Evolutionary conservation across 441 rosid genomes (phyloP).

Genomic region (Theobroma grandiflorum): DNA sequence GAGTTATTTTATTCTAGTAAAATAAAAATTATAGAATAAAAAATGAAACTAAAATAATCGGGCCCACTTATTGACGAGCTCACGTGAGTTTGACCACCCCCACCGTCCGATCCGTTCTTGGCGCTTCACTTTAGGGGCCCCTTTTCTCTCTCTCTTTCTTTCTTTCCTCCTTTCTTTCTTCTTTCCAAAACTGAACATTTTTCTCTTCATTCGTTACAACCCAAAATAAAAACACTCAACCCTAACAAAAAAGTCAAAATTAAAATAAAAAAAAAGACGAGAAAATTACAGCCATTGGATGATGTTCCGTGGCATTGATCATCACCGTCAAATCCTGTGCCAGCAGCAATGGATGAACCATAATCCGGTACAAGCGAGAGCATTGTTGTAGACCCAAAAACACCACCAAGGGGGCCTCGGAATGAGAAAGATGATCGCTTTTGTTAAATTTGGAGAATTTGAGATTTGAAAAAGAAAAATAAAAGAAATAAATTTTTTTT

Average conservation of each 20-base stretch:
- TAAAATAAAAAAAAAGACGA: not conserved
- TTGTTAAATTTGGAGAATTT: constrained; percentile 29
- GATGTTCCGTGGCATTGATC: constrained; percentile 37
- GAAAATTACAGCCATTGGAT: constrained; percentile 40
- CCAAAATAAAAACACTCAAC: constrained; percentile 20
- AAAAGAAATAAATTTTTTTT: not conserved
- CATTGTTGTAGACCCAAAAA: constrained; percentile 30
- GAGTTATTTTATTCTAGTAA: too few species aligned
- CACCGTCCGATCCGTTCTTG: constrained; percentile 65
- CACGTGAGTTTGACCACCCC: constrained; percentile 66
- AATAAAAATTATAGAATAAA: too few species aligned
- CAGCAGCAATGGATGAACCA: constrained; percentile 41
- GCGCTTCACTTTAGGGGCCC: constrained; percentile 40
- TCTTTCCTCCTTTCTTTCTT: not conserved
- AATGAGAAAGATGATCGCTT: constrained; percentile 17
- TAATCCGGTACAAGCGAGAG: constrained; percentile 44
- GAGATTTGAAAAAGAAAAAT: not conserved
- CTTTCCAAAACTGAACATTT: not conserved
- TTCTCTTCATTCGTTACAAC: not conserved
- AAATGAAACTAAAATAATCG: too few species aligned
- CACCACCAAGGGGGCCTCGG: constrained; percentile 19
- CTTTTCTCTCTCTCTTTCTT: constrained; percentile 23
- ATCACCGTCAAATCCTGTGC: constrained; percentile 41
- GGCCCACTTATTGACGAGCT: not conserved
- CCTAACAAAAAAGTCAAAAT: constrained; percentile 37